Conservation (phyloP, 352 stramenopile genomes). For the Albugo candida region DNA sequence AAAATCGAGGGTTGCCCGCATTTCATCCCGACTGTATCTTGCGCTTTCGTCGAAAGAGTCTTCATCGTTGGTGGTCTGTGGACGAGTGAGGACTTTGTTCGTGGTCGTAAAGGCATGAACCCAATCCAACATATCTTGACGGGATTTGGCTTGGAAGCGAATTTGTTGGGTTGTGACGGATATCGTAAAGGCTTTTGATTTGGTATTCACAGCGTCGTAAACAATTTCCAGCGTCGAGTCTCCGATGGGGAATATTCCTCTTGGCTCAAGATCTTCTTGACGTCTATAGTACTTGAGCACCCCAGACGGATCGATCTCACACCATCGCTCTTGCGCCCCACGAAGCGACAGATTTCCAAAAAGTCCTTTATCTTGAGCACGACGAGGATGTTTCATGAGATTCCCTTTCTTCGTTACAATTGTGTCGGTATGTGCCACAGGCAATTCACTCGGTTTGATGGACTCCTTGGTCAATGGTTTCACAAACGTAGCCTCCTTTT, state of each 20-base stretch:
- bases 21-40: no score
- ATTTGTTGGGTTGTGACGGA: conserved; percentile 58
- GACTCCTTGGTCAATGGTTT: no score
- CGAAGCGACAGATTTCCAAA: conserved; percentile 56
- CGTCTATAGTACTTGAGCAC: conserved; percentile 64
- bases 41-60: no score
- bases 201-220: conserved; percentile 39
- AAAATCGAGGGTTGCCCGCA: no score
- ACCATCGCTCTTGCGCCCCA: conserved; percentile 55
- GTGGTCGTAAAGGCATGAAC: conserved; percentile 19
- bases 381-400: conserved; percentile 54
- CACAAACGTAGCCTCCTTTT: no score
- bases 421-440: not conserved
- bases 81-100: no score
- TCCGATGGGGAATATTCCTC: conserved; percentile 42
- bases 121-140: conserved; percentile 51
- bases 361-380: conserved; percentile 56
- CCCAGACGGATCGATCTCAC: conserved; percentile 37
- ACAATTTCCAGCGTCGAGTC: conserved; percentile 48
- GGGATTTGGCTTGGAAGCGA: conserved; percentile 45
- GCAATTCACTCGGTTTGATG: not conserved
- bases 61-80: no score
- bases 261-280: conserved; percentile 49
- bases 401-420: conserved; percentile 17
- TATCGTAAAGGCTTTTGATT: conserved; percentile 59